Evolutionary conservation across 2,329 filamentous ascomycete genomes (phyloP).

Genomic region (Fusarium sp.): DNA sequence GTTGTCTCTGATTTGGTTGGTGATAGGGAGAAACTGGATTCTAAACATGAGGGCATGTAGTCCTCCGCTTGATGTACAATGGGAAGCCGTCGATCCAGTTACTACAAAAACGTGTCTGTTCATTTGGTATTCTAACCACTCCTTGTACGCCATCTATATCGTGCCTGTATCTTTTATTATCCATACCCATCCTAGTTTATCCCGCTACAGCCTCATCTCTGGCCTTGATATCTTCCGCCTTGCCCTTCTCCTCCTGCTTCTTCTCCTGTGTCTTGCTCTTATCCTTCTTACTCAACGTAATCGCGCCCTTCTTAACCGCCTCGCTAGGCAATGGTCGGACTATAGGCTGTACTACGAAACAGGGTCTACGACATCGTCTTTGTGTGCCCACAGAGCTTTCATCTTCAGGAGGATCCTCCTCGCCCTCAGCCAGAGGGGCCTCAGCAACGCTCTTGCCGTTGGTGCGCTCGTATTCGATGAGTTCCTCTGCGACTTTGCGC

Average conservation of each 20-base stretch:
- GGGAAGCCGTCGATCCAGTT: neutral
- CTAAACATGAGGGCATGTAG: no score
- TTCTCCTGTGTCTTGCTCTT: slow-evolving; percentile 57
- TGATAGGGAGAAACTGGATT: no score
- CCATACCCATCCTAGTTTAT: slow-evolving; percentile 19
- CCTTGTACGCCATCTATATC: slow-evolving; percentile 37
- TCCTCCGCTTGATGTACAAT: neutral
- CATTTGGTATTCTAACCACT: slow-evolving; percentile 4
- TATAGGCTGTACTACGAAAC: slow-evolving; percentile 89
- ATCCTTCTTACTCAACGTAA: slow-evolving; percentile 81
- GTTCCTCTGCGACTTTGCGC: slow-evolving; percentile 77
- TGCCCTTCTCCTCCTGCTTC: slow-evolving; percentile 44
- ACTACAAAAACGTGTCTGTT: slow-evolving; percentile 5
- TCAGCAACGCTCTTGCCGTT: slow-evolving; percentile 65
- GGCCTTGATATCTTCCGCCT: slow-evolving; percentile 47
- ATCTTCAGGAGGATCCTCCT: slow-evolving; percentile 59
- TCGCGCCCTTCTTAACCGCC: slow-evolving; percentile 84
- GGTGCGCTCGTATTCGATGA: slow-evolving; percentile 76
- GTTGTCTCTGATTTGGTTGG: no score
- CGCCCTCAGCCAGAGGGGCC: slow-evolving; percentile 48
- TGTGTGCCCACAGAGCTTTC: slow-evolving; percentile 78
- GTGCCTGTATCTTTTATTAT: slow-evolving; percentile 12
- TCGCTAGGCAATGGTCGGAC: slow-evolving; percentile 89
- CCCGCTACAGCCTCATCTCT: slow-evolving; percentile 49
- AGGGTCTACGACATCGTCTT: slow-evolving; percentile 80